Conservation (phyloP, 31 red algal species). For the Asparagopsis taxiformis region DNA sequence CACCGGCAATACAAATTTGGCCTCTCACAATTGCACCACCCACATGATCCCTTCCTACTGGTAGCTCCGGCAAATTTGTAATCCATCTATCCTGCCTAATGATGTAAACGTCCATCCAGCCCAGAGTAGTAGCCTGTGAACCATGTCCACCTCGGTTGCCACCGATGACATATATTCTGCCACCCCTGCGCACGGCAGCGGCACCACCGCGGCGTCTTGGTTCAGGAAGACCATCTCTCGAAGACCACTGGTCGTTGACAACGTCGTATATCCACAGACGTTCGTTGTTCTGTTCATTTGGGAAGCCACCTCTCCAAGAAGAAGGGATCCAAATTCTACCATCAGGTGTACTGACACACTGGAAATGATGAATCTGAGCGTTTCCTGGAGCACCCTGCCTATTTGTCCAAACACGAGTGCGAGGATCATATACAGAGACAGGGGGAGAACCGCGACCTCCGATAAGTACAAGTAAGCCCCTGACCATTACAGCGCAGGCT, state of each 20-base stretch:
- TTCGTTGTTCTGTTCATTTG: conserved; percentile 54
- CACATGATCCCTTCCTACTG: conserved; percentile 65
- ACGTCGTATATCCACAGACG: conserved; percentile 42
- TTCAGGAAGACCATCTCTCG: conserved; percentile 21
- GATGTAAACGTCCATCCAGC: conserved; percentile 79
- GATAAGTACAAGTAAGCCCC: conserved; percentile 29
- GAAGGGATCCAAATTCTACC: conserved; percentile 45
- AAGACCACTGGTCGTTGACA: conserved; percentile 7
- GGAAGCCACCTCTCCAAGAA: conserved; percentile 53
- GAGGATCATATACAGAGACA: conserved; percentile 53
- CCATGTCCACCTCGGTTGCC: conserved; percentile 76
- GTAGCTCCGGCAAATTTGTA: conserved; percentile 2
- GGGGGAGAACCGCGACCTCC: conserved; percentile 51
- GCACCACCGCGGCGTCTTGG: conserved; percentile 38
- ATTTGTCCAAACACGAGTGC: conserved; percentile 40
- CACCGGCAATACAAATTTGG: conserved; percentile 65
- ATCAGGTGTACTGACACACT: conserved; percentile 25
- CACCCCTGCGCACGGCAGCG: conserved; percentile 35
- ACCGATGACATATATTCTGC: conserved; percentile 58
- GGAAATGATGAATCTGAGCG: conserved; percentile 67
- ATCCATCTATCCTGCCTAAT: conserved; percentile 27
- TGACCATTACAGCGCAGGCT: conserved; percentile 32
- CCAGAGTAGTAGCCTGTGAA: conserved; percentile 37
- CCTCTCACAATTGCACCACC: conserved; percentile 44
- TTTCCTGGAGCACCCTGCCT: conserved; percentile 11